A percentile compares a stretch with the other conserved stretches of the same genome.
These are phyloP conservation scores for Ophiocordyceps robertsii DNA, from an alignment of 2,329 filamentous ascomycete species.

Conservation along the genomic window DNA sequence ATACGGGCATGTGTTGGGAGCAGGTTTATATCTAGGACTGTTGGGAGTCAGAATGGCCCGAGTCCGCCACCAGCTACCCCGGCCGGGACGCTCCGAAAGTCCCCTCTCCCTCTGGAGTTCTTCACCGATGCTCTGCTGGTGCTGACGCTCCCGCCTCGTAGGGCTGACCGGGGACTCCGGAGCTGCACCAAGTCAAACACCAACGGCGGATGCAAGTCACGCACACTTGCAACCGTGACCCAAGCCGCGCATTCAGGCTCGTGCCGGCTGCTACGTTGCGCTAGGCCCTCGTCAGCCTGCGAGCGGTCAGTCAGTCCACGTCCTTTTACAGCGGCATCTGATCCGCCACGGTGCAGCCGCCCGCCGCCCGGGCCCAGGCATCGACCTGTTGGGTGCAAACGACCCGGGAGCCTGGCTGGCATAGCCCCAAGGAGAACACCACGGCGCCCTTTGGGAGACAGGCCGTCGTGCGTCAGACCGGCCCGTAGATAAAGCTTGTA, in stretches of 20 bases:
- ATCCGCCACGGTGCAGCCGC: too few relatives aligned
- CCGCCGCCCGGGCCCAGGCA: background rate
- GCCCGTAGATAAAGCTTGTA: background rate
- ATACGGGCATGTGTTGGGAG: too few relatives aligned
- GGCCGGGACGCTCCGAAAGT: too few relatives aligned
- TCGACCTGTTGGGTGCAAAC: background rate
- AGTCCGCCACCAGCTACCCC: too few relatives aligned
- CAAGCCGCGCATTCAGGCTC: background rate
- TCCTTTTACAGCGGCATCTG: background rate
- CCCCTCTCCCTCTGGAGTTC: too few relatives aligned
- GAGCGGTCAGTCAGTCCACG: background rate
- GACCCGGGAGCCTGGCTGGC: background rate
- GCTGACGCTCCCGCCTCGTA: constrained; percentile 3
- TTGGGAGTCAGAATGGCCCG: too few relatives aligned
- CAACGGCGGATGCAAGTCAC: background rate
- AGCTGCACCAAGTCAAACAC: background rate
- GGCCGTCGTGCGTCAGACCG: background rate
- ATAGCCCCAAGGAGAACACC: background rate
- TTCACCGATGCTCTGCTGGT: background rate
- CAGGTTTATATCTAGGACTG: too few relatives aligned
- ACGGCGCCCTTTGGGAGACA: too few relatives aligned
- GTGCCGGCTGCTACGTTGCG: background rate
- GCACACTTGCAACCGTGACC: background rate
- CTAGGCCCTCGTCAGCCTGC: background rate
- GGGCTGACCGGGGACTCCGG: constrained; percentile 3